A percentile compares a stretch with the other conserved stretches of the same genome.
These are phyloP conservation scores for Rhizophlyctis rosea DNA, from an alignment of 192 early-diverging fungal species.

Conservation along the genomic window DNA sequence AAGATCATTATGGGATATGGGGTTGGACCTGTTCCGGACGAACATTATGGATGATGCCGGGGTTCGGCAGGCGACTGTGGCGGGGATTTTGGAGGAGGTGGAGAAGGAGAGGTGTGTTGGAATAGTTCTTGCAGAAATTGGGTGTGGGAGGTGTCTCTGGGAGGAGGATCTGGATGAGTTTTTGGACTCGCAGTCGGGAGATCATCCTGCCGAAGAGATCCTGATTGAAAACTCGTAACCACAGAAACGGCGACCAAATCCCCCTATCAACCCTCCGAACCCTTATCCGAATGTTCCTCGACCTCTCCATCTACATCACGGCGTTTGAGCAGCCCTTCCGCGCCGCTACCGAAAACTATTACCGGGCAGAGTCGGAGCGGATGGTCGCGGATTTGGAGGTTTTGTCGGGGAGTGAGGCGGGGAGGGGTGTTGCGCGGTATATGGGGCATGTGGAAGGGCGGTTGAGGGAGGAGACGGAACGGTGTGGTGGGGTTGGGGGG, in stretches of 20 bases:
- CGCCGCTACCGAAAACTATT: constrained; percentile 66
- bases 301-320: constrained; percentile 68
- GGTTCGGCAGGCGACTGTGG: constrained; percentile 25
- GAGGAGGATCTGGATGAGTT: no score
- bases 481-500: constrained; percentile 43
- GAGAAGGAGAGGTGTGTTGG: constrained; percentile 55
- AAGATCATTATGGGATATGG: constrained; percentile 82
- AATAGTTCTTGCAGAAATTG: no score
- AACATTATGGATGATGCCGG: constrained; percentile 40
- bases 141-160: no score
- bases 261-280: constrained; percentile 53
- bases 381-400: constrained; percentile 47
- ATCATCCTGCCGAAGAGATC: no score
- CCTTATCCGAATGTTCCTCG: constrained; percentile 72
- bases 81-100: constrained; percentile 64
- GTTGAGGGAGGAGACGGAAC: constrained; percentile 65
- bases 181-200: constrained; percentile 14
- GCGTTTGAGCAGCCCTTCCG: constrained; percentile 73
- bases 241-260: constrained; percentile 52
- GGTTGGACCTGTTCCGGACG: constrained; percentile 75
- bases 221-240: no score
- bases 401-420: background rate
- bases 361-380: constrained; percentile 64
- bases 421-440: constrained; percentile 61
- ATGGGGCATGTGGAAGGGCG: constrained; percentile 68